Evolutionary conservation across 2,329 filamentous ascomycete genomes (phyloP), one percentile per base, ranked within the genome.

Genomic region (Xylariaceae sp.): DNA sequence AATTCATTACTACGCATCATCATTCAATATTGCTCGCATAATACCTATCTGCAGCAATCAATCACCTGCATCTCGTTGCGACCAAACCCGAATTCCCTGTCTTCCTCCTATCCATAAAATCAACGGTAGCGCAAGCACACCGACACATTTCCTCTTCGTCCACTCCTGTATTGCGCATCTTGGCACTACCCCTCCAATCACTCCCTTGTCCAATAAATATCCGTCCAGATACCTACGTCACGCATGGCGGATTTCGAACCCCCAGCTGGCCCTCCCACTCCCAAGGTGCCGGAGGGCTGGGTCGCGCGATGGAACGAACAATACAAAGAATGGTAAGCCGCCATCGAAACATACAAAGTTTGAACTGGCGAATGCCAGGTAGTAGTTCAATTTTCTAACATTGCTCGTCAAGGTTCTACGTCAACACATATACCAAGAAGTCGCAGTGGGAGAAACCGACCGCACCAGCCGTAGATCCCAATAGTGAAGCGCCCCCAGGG

Each of bases 381-480:
- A n/a, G n/a, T n/a, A n/a, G n/a, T n/a, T n/a, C n/a, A n/a, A 12
- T 27, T 13, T 15, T 9, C 36, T 18, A 31, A 27, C 29, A 19
- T 28, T 12, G 5, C 9, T 6, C 29, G 29, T 31, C 6, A n/a
- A 88, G 83, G 83, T 95, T 92, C 75, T 96, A 85, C 67, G 85
- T 95, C 44, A 92, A 96, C 67, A 77, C 85, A 45, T 77, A 81
- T 63, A 95, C 88, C 49, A 92, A 92, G 56, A 74, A 84, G 59
- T 94, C 89, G 4, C 85, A 90, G 73, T 96, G 89, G 89, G 85
- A 94, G 4, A 83, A 78, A 51, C 88, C 88, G 13, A 86, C 80
- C 26, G 73, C 73, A 37, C 81, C 85, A 30, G 78, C 79, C 36
- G 74, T 76, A 49, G 70, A 74, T 12, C 63, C 71, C 6, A 58